Conservation (phyloP, 202 grass and related monocot genomes). For the Panicum virgatum region DNA sequence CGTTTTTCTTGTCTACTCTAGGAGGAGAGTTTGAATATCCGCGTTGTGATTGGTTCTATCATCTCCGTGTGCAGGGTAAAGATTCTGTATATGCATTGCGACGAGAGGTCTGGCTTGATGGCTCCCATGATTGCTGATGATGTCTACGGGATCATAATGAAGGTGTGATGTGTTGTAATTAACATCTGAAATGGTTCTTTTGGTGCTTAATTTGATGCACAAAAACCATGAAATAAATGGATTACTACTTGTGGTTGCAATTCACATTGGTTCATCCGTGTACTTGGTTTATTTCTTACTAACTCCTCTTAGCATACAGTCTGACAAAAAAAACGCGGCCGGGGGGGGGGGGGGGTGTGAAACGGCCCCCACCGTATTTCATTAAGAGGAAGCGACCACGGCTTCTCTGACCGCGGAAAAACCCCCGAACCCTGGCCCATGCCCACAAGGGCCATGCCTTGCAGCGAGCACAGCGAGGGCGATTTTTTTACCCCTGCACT, state of each 20-base stretch:
- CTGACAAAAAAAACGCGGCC: no score
- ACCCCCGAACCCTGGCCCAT: no score
- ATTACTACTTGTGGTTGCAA: not conserved
- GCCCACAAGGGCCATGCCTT: no score
- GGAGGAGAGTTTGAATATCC: not conserved
- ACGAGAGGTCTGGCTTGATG: constrained; percentile 66
- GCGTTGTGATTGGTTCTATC: not conserved
- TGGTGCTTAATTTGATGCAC: constrained; percentile 2
- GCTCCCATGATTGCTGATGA: constrained; percentile 86
- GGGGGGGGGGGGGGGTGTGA: no score
- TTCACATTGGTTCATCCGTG: not conserved
- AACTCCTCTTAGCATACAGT: not conserved
- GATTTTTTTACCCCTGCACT: no score
- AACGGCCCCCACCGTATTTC: no score
- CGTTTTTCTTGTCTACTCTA: not conserved
- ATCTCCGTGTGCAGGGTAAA: constrained; percentile 61
- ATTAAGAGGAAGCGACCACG: no score
- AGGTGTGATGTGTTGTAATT: constrained; percentile 35
- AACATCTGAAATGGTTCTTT: not conserved
- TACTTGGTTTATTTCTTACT: not conserved
- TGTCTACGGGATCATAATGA: constrained; percentile 76
- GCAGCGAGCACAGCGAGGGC: no score
- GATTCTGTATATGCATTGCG: constrained; percentile 52
- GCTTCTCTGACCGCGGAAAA: no score
- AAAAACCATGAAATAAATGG: not conserved